Conservation (phyloP, 2,329 filamentous ascomycete genomes). For the Colletotrichum lentis region DNA sequence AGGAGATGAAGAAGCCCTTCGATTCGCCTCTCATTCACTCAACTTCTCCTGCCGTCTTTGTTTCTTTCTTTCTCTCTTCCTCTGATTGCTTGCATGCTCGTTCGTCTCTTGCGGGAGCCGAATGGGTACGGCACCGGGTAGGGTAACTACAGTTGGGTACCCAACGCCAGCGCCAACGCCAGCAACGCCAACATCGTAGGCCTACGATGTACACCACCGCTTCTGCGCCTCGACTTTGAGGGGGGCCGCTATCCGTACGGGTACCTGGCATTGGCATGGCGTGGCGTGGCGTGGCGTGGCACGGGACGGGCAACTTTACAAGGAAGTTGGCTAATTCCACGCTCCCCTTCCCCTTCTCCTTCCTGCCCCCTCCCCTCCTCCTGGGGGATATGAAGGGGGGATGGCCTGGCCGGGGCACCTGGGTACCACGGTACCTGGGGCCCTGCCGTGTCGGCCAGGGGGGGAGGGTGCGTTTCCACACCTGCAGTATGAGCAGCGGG, state of each 20-base stretch:
- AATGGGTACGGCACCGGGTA: background rate
- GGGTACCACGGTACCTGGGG: slow-evolving; percentile 11
- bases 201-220: background rate
- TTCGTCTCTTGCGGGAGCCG: background rate
- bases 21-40: background rate
- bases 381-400: slow-evolving; percentile 28
- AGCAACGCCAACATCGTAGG: background rate
- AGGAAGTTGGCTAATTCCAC: slow-evolving; percentile 32
- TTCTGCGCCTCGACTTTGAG: background rate
- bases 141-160: background rate
- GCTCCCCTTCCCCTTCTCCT: slow-evolving; percentile 8
- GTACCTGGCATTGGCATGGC: slow-evolving; percentile 35
- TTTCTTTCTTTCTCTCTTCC: background rate
- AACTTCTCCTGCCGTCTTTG: background rate
- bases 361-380: background rate
- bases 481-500: slow-evolving; percentile 12
- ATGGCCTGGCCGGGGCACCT: slow-evolving; percentile 14
- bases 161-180: background rate
- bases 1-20: background rate
- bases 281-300: slow-evolving; percentile 12
- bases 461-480: slow-evolving; percentile 28
- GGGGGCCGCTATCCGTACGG: slow-evolving; percentile 19
- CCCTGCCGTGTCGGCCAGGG: slow-evolving; percentile 27
- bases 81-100: background rate
- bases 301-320: slow-evolving; percentile 11